Conservation (phyloP, 495 filamentous ascomycete species). For the Aspergillus saccharolyticus region DNA sequence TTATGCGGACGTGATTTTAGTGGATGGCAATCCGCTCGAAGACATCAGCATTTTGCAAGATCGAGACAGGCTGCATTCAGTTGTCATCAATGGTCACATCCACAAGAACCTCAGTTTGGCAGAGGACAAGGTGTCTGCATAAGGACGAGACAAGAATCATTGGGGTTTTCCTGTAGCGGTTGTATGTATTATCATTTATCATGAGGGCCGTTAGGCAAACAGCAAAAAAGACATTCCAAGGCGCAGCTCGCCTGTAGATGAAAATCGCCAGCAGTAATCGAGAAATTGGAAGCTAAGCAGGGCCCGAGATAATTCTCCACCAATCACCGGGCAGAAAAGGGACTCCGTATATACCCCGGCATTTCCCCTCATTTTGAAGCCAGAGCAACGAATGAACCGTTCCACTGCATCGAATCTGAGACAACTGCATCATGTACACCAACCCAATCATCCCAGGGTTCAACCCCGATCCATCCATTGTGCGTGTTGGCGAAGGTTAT, state of each 20-base stretch:
- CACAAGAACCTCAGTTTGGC: slow-evolving; percentile 24
- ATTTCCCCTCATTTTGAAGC: background rate
- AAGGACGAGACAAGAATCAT: background rate
- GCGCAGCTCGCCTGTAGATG: background rate
- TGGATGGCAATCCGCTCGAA: slow-evolving; percentile 45
- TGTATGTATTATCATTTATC: too few species aligned
- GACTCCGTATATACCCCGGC: background rate
- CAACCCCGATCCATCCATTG: slow-evolving; percentile 40
- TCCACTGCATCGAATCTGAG: background rate
- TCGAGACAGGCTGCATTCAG: slow-evolving; percentile 40
- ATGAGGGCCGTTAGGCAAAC: too few species aligned
- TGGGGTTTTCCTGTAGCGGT: too few species aligned
- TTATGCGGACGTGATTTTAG: slow-evolving; percentile 44
- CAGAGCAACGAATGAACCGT: background rate
- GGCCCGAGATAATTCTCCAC: background rate
- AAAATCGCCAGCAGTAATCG: too few species aligned
- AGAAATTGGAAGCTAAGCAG: background rate
- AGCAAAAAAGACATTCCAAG: background rate
- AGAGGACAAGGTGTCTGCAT: background rate
- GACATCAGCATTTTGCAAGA: slow-evolving; percentile 44
- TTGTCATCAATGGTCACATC: slow-evolving; percentile 45
- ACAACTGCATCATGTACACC: slow-evolving; percentile 11
- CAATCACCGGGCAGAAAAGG: background rate
- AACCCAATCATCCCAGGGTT: slow-evolving; percentile 40
- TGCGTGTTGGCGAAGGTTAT: slow-evolving; percentile 34